A percentile compares a stretch with the other conserved stretches of the same genome.
Conservation (phyloP, 2,329 filamentous ascomycete genomes). For the Calonectria multiphialidica region DNA sequence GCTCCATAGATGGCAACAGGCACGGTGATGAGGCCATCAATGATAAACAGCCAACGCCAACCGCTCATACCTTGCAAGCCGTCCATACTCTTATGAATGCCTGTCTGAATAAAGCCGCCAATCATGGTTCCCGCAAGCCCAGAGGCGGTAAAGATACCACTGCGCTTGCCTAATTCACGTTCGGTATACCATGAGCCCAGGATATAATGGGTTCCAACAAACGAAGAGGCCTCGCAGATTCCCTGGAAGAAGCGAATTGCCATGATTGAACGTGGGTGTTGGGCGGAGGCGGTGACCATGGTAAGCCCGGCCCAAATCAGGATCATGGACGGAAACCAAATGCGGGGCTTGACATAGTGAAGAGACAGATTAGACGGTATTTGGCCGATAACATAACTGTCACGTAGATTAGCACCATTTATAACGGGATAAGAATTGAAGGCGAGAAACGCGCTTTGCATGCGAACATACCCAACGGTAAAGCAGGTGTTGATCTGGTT, state of each 20-base stretch:
- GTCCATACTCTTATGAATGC: conserved; percentile 64
- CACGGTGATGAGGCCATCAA: conserved; percentile 68
- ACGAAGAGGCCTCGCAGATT: conserved; percentile 54
- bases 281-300: conserved; percentile 62
- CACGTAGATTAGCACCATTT: neutral
- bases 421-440: neutral
- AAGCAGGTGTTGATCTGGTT: conserved; percentile 53
- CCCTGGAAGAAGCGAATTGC: conserved; percentile 55
- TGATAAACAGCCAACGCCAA: conserved; percentile 79
- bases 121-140: conserved; percentile 67
- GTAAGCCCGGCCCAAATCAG: conserved; percentile 73
- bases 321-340: conserved; percentile 75
- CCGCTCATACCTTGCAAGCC: conserved; percentile 68
- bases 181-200: conserved; percentile 70
- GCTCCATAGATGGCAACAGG: conserved; percentile 50
- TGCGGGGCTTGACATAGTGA: conserved; percentile 71
- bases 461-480: conserved; percentile 47
- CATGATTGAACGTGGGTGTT: conserved; percentile 52
- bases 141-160: conserved; percentile 72
- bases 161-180: conserved; percentile 71
- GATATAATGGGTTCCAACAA: conserved; percentile 56
- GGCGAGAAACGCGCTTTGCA: neutral
- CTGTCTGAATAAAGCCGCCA: conserved; percentile 69
- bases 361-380: conserved; percentile 72
- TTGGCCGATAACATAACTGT: conserved; percentile 65